A percentile compares a stretch with the other conserved stretches of the same genome.
Evolutionary conservation across 2,329 filamentous ascomycete species (phyloP).

Genomic region (Fonsecaea erecta): DNA sequence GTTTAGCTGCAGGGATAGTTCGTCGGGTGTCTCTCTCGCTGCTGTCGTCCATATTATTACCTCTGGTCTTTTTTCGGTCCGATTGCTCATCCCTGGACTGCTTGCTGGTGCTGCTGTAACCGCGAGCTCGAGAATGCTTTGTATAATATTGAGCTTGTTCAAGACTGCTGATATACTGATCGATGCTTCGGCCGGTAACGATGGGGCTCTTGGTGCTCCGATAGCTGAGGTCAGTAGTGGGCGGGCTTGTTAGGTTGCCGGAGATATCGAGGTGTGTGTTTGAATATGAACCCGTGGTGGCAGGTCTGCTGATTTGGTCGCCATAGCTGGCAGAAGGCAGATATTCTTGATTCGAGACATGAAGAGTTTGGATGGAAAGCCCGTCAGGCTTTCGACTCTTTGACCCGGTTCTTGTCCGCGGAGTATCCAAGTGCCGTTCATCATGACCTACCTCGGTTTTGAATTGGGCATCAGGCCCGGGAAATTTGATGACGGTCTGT

Average conservation of each 20-base stretch:
- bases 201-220: constrained; percentile 58
- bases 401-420: constrained; percentile 64
- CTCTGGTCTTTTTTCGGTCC: constrained; percentile 54
- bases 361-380: constrained; percentile 66
- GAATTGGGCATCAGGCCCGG: constrained; percentile 14
- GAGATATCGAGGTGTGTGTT: constrained; percentile 42
- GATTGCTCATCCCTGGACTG: constrained; percentile 45
- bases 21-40: constrained; percentile 69
- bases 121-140: constrained; percentile 56
- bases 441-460: constrained; percentile 38
- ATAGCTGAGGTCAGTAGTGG: constrained; percentile 52
- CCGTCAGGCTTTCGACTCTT: constrained; percentile 78
- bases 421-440: constrained; percentile 58
- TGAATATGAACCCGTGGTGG: constrained; percentile 38
- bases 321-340: constrained; percentile 43
- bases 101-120: constrained; percentile 44
- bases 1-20: constrained; percentile 75
- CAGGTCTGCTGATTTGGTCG: constrained; percentile 38
- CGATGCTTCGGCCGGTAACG: constrained; percentile 68
- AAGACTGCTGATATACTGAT: constrained; percentile 84
- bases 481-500: constrained; percentile 65
- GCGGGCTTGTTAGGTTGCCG: constrained; percentile 40
- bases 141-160: constrained; percentile 73
- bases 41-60: constrained; percentile 64
- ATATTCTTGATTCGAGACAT: constrained; percentile 56